These are phyloP conservation scores for Pestalotiopsis sp. DNA, from an alignment of 2,329 filamentous ascomycete genomes.

Conservation along the genomic window DNA sequence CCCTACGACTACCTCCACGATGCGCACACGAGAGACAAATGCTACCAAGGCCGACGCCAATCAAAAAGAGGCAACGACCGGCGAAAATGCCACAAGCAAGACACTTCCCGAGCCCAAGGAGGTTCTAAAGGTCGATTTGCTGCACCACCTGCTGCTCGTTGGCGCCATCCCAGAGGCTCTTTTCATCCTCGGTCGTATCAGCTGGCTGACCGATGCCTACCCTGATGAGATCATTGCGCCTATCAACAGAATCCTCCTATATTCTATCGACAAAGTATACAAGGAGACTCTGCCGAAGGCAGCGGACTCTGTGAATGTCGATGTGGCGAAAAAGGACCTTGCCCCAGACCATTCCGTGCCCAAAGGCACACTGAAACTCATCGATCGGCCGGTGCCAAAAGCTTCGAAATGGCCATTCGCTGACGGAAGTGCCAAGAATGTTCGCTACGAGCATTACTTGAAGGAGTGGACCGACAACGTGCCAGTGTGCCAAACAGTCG, in stretches of 20 bases:
- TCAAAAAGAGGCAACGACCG: conserved; percentile 45
- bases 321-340: conserved; percentile 41
- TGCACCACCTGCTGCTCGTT: conserved; percentile 85
- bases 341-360: conserved; percentile 66
- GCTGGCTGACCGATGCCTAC: conserved; percentile 87
- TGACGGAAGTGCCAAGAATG: conserved; percentile 77
- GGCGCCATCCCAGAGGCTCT: conserved; percentile 91
- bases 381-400: conserved; percentile 63
- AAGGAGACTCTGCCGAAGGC: conserved; percentile 40
- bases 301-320: conserved; percentile 33
- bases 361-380: conserved; percentile 70
- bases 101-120: conserved; percentile 74
- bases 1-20: conserved; percentile 45
- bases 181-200: conserved; percentile 88
- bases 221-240: conserved; percentile 76
- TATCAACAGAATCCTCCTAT: conserved; percentile 82
- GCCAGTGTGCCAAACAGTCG: conserved; percentile 85
- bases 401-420: conserved; percentile 82
- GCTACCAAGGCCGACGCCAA: conserved; percentile 57
- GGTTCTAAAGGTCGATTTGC: conserved; percentile 77
- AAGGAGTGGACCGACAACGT: conserved; percentile 96
- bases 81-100: conserved; percentile 46
- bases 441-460: conserved; percentile 94
- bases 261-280: conserved; percentile 77
- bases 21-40: conserved; percentile 51